Conservation (phyloP, 2,329 filamentous ascomycete genomes). For the Colletotrichum sp. region DNA sequence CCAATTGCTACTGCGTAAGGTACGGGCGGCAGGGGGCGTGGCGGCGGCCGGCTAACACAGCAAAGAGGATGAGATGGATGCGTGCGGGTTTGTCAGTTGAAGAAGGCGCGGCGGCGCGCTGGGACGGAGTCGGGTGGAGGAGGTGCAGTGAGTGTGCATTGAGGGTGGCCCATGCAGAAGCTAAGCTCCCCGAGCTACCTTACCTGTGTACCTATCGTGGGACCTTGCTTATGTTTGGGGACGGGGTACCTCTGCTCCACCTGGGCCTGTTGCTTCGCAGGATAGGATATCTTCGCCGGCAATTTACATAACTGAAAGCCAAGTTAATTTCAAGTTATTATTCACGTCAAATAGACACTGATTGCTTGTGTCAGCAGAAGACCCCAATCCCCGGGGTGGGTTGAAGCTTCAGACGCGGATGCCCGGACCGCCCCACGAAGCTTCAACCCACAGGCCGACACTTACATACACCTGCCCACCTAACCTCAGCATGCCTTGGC, state of each 20-base stretch:
- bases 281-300: neutral
- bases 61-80: neutral
- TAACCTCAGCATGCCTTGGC: neutral
- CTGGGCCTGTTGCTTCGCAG: neutral
- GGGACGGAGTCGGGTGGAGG: neutral
- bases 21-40: neutral
- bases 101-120: neutral
- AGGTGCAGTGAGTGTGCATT: neutral
- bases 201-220: neutral
- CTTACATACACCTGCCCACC: neutral
- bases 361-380: neutral
- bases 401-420: neutral
- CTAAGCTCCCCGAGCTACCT: neutral
- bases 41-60: neutral
- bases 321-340: neutral
- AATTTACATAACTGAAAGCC: neutral
- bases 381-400: neutral
- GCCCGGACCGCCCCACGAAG: neutral
- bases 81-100: neutral
- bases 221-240: neutral
- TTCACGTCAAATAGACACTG: neutral
- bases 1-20: neutral
- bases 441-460: neutral
- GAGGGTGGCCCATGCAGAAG: neutral
- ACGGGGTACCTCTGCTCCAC: neutral